Evolutionary conservation across 1,139 yeast genomes (phyloP).

Genomic region (Meyerozyma sp.): DNA sequence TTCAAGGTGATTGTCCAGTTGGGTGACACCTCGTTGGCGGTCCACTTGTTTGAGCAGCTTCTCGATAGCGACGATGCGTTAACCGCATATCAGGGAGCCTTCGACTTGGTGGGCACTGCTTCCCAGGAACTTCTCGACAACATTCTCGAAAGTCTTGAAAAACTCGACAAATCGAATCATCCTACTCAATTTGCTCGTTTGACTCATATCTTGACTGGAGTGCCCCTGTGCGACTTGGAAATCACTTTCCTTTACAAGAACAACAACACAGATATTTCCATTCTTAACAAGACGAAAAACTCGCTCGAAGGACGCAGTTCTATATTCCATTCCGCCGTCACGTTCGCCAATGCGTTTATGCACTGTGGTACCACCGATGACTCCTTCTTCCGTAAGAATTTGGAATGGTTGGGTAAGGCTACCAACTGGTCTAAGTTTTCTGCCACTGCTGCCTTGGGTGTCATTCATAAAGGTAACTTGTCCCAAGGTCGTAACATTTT

Average conservation of each 20-base stretch:
- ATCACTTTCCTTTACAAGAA: slow-evolving; percentile 83
- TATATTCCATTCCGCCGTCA: slow-evolving; percentile 91
- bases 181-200: slow-evolving; percentile 36
- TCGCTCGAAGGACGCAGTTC: slow-evolving; percentile 89
- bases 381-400: slow-evolving; percentile 80
- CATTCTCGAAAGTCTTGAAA: slow-evolving; percentile 42
- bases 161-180: slow-evolving; percentile 33
- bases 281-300: slow-evolving; percentile 77
- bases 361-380: slow-evolving; percentile 98
- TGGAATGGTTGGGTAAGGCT: slow-evolving; percentile 96
- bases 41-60: slow-evolving; percentile 59
- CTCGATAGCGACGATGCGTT: slow-evolving; percentile 37
- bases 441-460: slow-evolving; percentile 98
- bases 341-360: slow-evolving; percentile 91
- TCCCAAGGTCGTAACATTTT: slow-evolving; percentile 85
- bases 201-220: slow-evolving; percentile 75
- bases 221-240: slow-evolving; percentile 91
- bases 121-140: slow-evolving; percentile 83
- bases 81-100: slow-evolving; percentile 89
- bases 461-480: slow-evolving; percentile 90
- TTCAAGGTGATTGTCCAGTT: slow-evolving; percentile 86
- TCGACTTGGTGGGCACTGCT: slow-evolving; percentile 87
- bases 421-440: slow-evolving; percentile 97
- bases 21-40: slow-evolving; percentile 70
- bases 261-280: slow-evolving; percentile 79